Conservation (phyloP, 768 basidiomycete species). For the Mycena haematopus region DNA sequence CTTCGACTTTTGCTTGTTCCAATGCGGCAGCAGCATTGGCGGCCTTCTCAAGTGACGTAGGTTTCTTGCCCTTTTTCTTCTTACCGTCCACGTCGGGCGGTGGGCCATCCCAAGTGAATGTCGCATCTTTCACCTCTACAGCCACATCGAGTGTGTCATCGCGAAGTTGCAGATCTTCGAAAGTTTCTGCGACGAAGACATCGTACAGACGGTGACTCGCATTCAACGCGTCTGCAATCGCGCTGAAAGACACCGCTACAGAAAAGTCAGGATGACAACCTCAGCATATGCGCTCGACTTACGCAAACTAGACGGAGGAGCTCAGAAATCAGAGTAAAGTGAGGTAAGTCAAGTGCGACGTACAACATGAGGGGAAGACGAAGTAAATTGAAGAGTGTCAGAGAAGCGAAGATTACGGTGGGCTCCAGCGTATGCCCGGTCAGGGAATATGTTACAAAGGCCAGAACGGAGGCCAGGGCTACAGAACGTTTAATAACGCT, state of each 20-base stretch:
- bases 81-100: conserved; percentile 56
- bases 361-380: conserved; percentile 82
- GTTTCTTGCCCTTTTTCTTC: conserved; percentile 39
- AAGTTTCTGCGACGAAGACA: conserved; percentile 85
- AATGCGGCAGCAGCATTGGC: conserved; percentile 28
- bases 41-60: conserved; percentile 17
- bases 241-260: conserved; percentile 69
- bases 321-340: not conserved
- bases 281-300: conserved; percentile 30
- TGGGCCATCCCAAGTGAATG: conserved; percentile 89
- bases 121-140: conserved; percentile 67
- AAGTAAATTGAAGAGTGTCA: conserved; percentile 85
- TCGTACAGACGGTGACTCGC: conserved; percentile 78
- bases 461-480: conserved; percentile 74
- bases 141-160: conserved; percentile 67
- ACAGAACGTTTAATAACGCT: not conserved
- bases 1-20: conserved; percentile 41
- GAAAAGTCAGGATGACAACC: conserved; percentile 11
- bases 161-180: conserved; percentile 61
- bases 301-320: conserved; percentile 42
- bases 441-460: conserved; percentile 78
- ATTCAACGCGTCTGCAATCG: conserved; percentile 86
- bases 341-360: not conserved
- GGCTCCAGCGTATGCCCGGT: conserved; percentile 74
- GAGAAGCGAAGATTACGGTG: conserved; percentile 80